Conservation (phyloP, 2,329 filamentous ascomycete species). For the Epichloe scottii region DNA sequence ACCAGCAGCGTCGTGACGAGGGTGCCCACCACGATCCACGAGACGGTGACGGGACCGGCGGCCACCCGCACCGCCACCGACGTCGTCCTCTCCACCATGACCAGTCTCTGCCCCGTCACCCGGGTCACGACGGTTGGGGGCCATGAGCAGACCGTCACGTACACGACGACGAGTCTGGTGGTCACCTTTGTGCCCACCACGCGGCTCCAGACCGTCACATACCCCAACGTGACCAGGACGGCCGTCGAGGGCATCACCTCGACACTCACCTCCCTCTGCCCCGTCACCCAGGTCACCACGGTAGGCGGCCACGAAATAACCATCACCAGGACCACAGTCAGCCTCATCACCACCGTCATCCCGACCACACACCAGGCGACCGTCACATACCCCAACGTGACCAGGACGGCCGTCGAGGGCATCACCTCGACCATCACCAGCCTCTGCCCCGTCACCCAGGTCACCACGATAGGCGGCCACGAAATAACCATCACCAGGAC, state of each 20-base stretch:
- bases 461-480: constrained; percentile 16
- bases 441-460: constrained; percentile 27
- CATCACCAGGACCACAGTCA: constrained; percentile 13
- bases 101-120: constrained; percentile 29
- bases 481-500: constrained; percentile 12
- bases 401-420: constrained; percentile 20
- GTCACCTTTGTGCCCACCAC: constrained; percentile 17
- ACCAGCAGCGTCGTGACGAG: constrained; percentile 17
- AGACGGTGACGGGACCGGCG: constrained; percentile 17
- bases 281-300: constrained; percentile 24
- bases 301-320: constrained; percentile 12
- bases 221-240: constrained; percentile 19
- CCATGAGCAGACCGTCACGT: constrained; percentile 8
- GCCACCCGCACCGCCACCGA: constrained; percentile 19
- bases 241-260: constrained; percentile 22
- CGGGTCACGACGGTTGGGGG: constrained; percentile 9
- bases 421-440: constrained; percentile 30
- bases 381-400: constrained; percentile 19
- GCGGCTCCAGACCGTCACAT: constrained; percentile 17
- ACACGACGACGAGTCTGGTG: constrained; percentile 13
- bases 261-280: constrained; percentile 31
- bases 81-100: constrained; percentile 26
- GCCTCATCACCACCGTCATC: constrained; percentile 15
- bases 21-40: constrained; percentile 17
- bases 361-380: constrained; percentile 19